Conservation (phyloP, 352 stramenopile genomes). For the Phytopythium cucurbitacearum region DNA sequence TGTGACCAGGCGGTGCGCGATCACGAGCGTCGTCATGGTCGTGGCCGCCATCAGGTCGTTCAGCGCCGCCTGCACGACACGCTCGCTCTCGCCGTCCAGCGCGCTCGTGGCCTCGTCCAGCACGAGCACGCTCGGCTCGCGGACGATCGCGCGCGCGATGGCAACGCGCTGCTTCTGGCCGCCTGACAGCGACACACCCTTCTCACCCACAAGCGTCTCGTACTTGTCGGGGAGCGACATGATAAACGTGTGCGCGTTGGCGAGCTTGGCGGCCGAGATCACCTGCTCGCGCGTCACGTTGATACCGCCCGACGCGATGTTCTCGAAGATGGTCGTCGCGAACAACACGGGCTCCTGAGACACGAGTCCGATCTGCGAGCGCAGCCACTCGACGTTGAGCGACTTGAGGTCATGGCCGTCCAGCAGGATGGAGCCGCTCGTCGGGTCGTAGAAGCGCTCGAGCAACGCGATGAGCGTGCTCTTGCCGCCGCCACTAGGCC, state of each 20-base stretch:
- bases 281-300: constrained; percentile 62
- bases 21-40: constrained; percentile 57
- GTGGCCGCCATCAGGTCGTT: constrained; percentile 15
- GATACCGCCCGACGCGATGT: constrained; percentile 76
- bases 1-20: constrained; percentile 50
- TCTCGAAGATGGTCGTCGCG: constrained; percentile 86
- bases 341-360: constrained; percentile 90
- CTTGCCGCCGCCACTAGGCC: constrained; percentile 27
- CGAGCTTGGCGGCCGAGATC: constrained; percentile 48
- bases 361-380: constrained; percentile 63
- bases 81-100: constrained; percentile 32
- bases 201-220: constrained; percentile 50
- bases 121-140: constrained; percentile 44
- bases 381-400: constrained; percentile 73
- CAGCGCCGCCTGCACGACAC: constrained; percentile 17
- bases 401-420: constrained; percentile 75
- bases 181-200: constrained; percentile 81
- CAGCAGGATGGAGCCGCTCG: constrained; percentile 61
- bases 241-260: constrained; percentile 60
- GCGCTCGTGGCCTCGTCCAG: constrained; percentile 61
- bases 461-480: constrained; percentile 51
- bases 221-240: constrained; percentile 83
- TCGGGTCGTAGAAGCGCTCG: constrained; percentile 89
- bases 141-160: constrained; percentile 46
- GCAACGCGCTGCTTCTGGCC: constrained; percentile 49